phyloP scores from a whole-genome alignment of 495 filamentous ascomycete genomes.

The Aspergillus funiculosus region DNA sequence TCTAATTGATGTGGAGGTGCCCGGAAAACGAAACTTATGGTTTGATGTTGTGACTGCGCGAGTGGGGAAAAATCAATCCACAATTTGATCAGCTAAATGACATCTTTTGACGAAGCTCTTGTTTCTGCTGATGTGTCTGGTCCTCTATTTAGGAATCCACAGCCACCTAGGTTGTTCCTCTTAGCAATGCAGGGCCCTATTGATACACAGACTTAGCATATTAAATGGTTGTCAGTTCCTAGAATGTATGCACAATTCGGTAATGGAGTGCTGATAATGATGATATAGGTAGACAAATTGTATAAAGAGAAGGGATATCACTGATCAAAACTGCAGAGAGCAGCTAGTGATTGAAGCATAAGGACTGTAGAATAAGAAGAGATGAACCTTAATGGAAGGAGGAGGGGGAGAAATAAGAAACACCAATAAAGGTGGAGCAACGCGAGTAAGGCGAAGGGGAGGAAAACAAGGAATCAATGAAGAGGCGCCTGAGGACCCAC shows the following conservation, averaged over 20 bases:
- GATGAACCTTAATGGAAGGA: too few relatives aligned
- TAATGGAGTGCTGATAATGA: not conserved
- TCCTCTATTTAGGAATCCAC: not conserved
- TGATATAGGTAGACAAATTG: not conserved
- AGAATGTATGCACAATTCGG: not conserved
- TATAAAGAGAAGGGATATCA: not conserved
- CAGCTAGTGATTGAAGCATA: not conserved
- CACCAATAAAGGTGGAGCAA: constrained; percentile 1
- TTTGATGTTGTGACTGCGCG: constrained; percentile 9
- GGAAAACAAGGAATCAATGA: constrained; percentile 3
- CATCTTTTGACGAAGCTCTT: constrained; percentile 16
- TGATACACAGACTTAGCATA: constrained; percentile 10
- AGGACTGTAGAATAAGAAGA: not conserved
- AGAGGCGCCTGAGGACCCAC: not conserved
- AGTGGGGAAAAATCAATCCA: constrained; percentile 8
- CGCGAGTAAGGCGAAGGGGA: not conserved
- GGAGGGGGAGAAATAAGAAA: not conserved
- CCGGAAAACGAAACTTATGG: constrained; percentile 11
- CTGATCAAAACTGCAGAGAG: not conserved
- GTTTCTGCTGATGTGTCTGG: not conserved
- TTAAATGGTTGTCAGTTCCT: too few relatives aligned
- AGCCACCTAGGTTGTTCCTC: not conserved
- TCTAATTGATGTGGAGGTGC: not conserved
- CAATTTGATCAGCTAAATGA: constrained; percentile 6
- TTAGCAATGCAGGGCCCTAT: constrained; percentile 4